Evolutionary conservation across 108 stramenopile genomes (phyloP), one percentile per base, ranked within the genome.

Genomic region (Conticribra guillardii): DNA sequence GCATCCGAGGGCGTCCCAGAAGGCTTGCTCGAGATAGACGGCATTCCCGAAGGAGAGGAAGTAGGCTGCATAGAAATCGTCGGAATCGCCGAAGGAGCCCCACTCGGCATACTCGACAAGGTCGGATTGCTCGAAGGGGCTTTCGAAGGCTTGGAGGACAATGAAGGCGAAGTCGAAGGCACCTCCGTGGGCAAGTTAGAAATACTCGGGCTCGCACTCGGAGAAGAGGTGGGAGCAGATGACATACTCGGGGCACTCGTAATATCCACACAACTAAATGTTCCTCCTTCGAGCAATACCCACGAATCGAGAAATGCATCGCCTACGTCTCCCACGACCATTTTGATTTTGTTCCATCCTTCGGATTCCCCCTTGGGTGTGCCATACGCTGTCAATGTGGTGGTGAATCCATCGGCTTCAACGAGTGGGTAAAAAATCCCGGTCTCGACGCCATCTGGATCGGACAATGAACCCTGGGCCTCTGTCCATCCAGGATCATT

Each of bases 321-420:
- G 0, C 76, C 76, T 0, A 70, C 69, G 50, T 78, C 76, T 5
- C 64, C 70, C 22, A 79, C 65, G 9, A 55, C 70, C 59, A 79
- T 53, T 34, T 71, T 79, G 18, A 79, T 79, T 4, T 30, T 65
- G 31, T 79, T 79, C 59, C 65, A 67, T 21, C 34, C 28, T 0
- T 2, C 0, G 0, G 51, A 7, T 45, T 54, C 30, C 29, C 30
- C 28, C 1, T 31, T 1, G 31, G 77, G 60, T n/a, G 9, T 19
- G 1, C 77, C 77, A 32, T 21, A 17, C n/a, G 70, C 77, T 23
- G 65, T 71, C 34, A 79, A 50, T 19, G 51, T 71, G 45, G 50
- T 14, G n/a, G 77, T 79, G 64, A 79, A 67, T 28, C 77, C 77
- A 71, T 79, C 77, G 0, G 77, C 69, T 70, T 79, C 77, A 18